phyloP scores from a whole-genome alignment of 2,329 filamentous ascomycete species.

The Botrytis porri region DNA sequence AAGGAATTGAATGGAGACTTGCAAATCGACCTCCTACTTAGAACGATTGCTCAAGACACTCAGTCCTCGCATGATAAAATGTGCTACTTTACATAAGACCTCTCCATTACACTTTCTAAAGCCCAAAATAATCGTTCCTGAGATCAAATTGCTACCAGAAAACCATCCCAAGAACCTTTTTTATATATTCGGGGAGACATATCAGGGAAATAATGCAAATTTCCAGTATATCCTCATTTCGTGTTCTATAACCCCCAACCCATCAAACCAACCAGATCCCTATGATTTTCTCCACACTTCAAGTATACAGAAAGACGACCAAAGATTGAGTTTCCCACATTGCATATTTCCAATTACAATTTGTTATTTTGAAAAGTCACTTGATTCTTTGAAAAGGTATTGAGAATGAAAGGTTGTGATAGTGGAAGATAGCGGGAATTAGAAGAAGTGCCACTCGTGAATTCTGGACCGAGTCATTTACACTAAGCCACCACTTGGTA shows the following conservation, averaged over 20 bases:
- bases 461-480: neutral
- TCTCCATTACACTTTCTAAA: neutral
- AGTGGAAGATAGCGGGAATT: neutral
- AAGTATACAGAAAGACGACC: neutral
- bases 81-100: neutral
- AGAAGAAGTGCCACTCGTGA: neutral
- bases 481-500: neutral
- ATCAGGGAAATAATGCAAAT: neutral
- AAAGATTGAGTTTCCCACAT: neutral
- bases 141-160: neutral
- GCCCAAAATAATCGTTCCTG: accelerated
- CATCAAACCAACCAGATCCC: neutral
- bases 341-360: no score
- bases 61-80: neutral
- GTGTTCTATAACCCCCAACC: neutral
- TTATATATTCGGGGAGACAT: neutral
- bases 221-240: neutral
- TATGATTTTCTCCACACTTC: neutral
- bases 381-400: no score
- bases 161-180: neutral
- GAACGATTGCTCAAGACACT: neutral
- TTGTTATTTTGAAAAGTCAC: no score
- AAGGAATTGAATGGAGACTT: neutral
- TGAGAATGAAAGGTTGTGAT: neutral
- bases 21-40: no score